phyloP scores from a whole-genome alignment of 2,329 filamentous ascomycete genomes.

The Botrytis hyacinthi region DNA sequence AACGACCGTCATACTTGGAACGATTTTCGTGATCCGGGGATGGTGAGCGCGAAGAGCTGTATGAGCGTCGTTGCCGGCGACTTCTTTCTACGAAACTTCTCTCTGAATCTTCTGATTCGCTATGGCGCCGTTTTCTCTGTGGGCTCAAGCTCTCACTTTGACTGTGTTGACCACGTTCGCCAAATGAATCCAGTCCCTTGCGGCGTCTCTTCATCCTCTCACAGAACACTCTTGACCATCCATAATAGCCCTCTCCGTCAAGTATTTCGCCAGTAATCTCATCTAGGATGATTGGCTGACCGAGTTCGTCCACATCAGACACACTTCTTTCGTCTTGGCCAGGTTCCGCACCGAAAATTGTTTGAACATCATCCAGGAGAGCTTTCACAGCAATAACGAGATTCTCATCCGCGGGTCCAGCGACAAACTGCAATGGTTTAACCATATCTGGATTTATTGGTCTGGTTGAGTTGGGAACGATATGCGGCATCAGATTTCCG shows the following conservation, averaged over 20 bases:
- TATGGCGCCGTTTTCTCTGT: conserved; percentile 34
- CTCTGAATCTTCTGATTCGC: conserved; percentile 30
- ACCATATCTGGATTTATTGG: conserved; percentile 71
- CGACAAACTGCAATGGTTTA: conserved; percentile 66
- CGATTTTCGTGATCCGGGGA: conserved; percentile 27
- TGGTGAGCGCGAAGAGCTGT: conserved; percentile 34
- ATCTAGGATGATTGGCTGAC: conserved; percentile 64
- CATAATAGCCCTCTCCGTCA: conserved; percentile 76
- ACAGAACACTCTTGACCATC: conserved; percentile 80
- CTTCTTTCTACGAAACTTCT: conserved; percentile 28
- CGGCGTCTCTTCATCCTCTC: conserved; percentile 69
- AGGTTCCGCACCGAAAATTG: conserved; percentile 60
- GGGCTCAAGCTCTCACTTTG: conserved; percentile 34
- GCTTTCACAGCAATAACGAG: conserved; percentile 67
- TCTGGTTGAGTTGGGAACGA: conserved; percentile 71
- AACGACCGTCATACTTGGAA: conserved; percentile 21
- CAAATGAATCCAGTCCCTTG: conserved; percentile 29
- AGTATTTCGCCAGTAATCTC: conserved; percentile 61
- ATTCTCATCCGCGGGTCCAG: conserved; percentile 65
- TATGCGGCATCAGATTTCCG: conserved; percentile 74
- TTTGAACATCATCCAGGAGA: conserved; percentile 67
- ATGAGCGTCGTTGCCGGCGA: conserved; percentile 33
- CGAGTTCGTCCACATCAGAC: conserved; percentile 71
- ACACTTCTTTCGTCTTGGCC: conserved; percentile 48
- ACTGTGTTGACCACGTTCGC: conserved; percentile 25